phyloP scores from a whole-genome alignment of 1,284 basidiomycete species.

The Salmacisia buchloeana region DNA sequence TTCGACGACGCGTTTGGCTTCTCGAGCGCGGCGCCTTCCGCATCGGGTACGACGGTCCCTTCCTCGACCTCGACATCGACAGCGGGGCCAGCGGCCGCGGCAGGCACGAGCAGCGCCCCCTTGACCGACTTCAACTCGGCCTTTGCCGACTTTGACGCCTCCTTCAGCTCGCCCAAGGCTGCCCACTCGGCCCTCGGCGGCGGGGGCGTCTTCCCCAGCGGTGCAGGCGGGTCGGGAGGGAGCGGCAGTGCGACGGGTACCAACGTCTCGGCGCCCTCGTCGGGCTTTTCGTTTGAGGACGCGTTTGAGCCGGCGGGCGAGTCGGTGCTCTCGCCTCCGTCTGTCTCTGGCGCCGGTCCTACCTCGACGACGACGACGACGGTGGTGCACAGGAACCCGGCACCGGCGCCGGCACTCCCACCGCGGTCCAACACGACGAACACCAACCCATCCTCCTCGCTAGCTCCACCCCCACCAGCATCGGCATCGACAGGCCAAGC shows the following conservation, averaged over 20 bases:
- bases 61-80: neutral
- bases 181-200: neutral
- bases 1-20: slow-evolving; percentile 16
- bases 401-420: too few relatives aligned
- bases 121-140: slow-evolving; percentile 9
- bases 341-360: neutral
- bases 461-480: neutral
- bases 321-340: neutral
- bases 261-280: neutral
- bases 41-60: neutral
- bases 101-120: neutral
- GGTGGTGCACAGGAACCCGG: too few relatives aligned
- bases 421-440: neutral
- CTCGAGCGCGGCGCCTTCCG: neutral
- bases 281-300: slow-evolving; percentile 42
- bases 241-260: neutral
- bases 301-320: slow-evolving; percentile 27
- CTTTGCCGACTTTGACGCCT: slow-evolving; percentile 38
- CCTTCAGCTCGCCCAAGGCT: slow-evolving; percentile 19
- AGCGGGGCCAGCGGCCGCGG: neutral
- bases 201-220: neutral
- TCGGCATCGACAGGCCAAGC: neutral
- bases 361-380: neutral
- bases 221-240: neutral
- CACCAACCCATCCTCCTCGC: neutral